Evolutionary conservation across 176 grass and related monocot genomes (phyloP).

Genomic region (Zoysia japonica): DNA sequence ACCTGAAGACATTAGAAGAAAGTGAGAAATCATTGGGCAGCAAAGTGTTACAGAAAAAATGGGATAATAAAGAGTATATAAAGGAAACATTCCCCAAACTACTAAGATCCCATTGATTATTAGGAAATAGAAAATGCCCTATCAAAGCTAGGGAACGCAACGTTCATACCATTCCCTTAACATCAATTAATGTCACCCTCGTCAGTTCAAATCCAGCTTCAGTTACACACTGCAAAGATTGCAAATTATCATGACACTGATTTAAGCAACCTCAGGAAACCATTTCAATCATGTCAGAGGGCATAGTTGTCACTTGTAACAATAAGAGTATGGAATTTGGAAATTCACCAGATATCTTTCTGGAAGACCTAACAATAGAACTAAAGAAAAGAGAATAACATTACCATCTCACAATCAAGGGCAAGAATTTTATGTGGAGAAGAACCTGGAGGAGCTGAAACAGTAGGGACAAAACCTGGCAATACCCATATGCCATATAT

Average conservation of each 20-base stretch:
- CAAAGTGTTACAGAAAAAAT: conserved; percentile 25
- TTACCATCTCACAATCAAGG: conserved; percentile 99
- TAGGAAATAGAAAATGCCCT: not conserved
- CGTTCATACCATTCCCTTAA: conserved; percentile 75
- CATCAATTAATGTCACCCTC: conserved; percentile 88
- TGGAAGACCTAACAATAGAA: conserved; percentile 23
- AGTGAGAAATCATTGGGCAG: not conserved
- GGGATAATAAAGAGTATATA: conserved; percentile 15
- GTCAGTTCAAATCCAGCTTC: conserved; percentile 91
- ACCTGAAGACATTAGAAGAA: conserved; percentile 59
- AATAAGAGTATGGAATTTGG: not conserved
- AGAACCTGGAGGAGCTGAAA: conserved; percentile 64
- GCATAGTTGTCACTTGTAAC: not conserved
- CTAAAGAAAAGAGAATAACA: conserved; percentile 1
- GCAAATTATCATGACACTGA: conserved; percentile 33
- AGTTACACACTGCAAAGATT: conserved; percentile 76
- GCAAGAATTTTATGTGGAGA: conserved; percentile 71
- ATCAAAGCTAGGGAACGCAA: conserved; percentile 12
- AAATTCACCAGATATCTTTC: not conserved
- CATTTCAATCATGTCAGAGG: not conserved
- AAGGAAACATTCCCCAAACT: conserved; percentile 12
- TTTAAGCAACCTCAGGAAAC: not conserved
- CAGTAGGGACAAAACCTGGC: conserved; percentile 70
- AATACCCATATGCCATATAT: conserved; percentile 30
- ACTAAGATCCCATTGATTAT: conserved; percentile 5